A percentile compares a stretch with the other conserved stretches of the same genome.
phyloP scores from a whole-genome alignment of 257 asterid genomes.

The Sherardia arvensis region DNA sequence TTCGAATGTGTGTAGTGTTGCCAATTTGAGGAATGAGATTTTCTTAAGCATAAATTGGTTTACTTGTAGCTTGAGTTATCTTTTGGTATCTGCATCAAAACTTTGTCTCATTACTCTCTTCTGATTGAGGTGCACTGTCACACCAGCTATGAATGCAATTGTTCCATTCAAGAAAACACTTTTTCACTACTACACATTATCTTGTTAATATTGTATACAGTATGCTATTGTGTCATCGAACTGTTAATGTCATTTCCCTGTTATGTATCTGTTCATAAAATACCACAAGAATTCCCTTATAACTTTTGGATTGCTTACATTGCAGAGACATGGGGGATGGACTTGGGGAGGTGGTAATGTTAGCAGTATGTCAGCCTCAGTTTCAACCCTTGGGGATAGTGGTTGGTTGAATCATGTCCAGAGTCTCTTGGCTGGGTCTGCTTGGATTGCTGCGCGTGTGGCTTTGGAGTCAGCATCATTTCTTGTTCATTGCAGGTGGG shows the following conservation, averaged over 20 bases:
- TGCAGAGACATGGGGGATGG: constrained; percentile 96
- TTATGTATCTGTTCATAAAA: not conserved
- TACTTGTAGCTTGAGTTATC: not conserved
- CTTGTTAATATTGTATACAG: not conserved
- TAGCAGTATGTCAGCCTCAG: constrained; percentile 99
- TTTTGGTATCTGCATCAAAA: not conserved
- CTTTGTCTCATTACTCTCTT: not conserved
- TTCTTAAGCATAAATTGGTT: not conserved
- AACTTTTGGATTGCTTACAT: constrained; percentile 6
- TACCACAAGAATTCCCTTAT: not conserved
- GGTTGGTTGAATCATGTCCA: constrained; percentile 98
- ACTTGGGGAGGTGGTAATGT: constrained; percentile 98
- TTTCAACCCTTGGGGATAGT: constrained; percentile 92
- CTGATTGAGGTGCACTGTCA: not conserved
- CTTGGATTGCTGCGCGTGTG: constrained; percentile 99
- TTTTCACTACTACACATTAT: not conserved
- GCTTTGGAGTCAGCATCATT: constrained; percentile 92
- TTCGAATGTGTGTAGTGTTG: not conserved
- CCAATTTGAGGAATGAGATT: not conserved
- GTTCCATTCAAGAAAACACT: not conserved
- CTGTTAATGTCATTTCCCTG: not conserved
- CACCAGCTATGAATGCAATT: not conserved
- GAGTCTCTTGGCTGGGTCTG: constrained; percentile 93
- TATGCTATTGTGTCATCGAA: not conserved
- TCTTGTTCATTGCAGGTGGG: constrained; percentile 98